Evolutionary conservation across 2,329 filamentous ascomycete genomes (phyloP).

Genomic region (Pyricularia pennisetigena): DNA sequence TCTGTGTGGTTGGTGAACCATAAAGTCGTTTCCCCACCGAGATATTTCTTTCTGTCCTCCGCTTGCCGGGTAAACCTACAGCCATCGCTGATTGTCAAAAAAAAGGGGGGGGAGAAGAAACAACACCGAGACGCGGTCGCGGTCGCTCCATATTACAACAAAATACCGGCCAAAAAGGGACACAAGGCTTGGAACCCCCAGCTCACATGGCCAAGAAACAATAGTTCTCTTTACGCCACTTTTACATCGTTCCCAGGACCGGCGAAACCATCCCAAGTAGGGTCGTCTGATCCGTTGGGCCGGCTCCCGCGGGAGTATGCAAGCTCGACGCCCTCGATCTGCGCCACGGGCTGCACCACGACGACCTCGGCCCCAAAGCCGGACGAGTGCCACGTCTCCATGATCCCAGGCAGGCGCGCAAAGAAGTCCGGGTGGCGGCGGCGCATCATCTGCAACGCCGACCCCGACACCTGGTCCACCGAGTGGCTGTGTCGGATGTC

Average conservation of each 20-base stretch:
- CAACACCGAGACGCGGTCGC: too few relatives aligned
- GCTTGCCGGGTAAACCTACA: too few relatives aligned
- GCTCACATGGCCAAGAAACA: too few relatives aligned
- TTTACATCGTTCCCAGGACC: neutral
- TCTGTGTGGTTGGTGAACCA: too few relatives aligned
- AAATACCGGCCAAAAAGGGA: too few relatives aligned
- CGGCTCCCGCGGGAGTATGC: constrained; percentile 32
- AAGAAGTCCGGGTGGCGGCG: constrained; percentile 41
- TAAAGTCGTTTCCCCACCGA: too few relatives aligned
- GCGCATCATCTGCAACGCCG: constrained; percentile 45
- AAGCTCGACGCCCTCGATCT: constrained; percentile 31
- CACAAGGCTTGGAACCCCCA: too few relatives aligned
- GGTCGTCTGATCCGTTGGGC: constrained; percentile 43
- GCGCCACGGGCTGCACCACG: constrained; percentile 34
- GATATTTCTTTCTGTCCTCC: too few relatives aligned
- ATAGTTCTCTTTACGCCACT: neutral
- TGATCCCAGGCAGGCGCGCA: constrained; percentile 23
- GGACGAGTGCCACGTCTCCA: constrained; percentile 37
- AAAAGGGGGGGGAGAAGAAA: too few relatives aligned
- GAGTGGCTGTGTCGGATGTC: constrained; percentile 41
- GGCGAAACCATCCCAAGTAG: constrained; percentile 32
- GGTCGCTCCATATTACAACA: too few relatives aligned
- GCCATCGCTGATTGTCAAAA: too few relatives aligned
- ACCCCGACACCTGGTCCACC: constrained; percentile 54
- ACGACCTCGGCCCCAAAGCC: constrained; percentile 29